Evolutionary conservation across 768 basidiomycete genomes (phyloP), one percentile per base, ranked within the genome.

Genomic region (Amanita fuliginea): DNA sequence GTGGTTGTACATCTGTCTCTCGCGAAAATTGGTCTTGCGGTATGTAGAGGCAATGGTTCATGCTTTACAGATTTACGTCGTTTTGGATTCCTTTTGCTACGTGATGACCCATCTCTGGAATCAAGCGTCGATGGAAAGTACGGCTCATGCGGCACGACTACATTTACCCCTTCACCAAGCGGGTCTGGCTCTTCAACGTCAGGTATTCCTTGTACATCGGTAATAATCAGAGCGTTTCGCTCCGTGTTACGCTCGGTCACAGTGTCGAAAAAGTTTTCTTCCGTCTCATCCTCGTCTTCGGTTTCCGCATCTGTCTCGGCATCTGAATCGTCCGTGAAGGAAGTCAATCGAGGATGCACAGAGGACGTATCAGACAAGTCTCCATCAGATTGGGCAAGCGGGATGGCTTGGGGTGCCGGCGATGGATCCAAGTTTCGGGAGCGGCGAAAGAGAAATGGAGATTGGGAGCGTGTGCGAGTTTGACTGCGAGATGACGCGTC

Each of bases 1-100:
- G 81, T 82, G 54, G 98, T 87, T 3, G 92, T 92, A 60, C 93
- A 97, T 21, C 96, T 71, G 61, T 99, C 94, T 45, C 92, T 75
- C 59, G 92, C 84, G 66, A 94, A 98, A 19, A 80, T 57, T 0
- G 96, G 93, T 14, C 92, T 76, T 1, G 80, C 80, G 0, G 86
- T 91, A 30, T 70, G 60, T 21, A 86, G 69, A 0, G 76, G 74
- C 22, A 92, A 67, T 3, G 78, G 73, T 37, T 87, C 90, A 52
- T 77, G 69, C 46, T 71, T 73, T 39, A 76, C 73, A 34, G 80
- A 79, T 61, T 81, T 89, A 40, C 80, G 72, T 51, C 80, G 72
- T 47, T 76, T 74, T 7, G 73, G 68, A 51, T 64, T 68, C 55
- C 72, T 64, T 62, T 62, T 75, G 18, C 60, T 75, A 57, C 61